A percentile compares a stretch with the other conserved stretches of the same genome.
phyloP scores from a whole-genome alignment of 2,329 filamentous ascomycete genomes.

The Pleoardoris graminearum region DNA sequence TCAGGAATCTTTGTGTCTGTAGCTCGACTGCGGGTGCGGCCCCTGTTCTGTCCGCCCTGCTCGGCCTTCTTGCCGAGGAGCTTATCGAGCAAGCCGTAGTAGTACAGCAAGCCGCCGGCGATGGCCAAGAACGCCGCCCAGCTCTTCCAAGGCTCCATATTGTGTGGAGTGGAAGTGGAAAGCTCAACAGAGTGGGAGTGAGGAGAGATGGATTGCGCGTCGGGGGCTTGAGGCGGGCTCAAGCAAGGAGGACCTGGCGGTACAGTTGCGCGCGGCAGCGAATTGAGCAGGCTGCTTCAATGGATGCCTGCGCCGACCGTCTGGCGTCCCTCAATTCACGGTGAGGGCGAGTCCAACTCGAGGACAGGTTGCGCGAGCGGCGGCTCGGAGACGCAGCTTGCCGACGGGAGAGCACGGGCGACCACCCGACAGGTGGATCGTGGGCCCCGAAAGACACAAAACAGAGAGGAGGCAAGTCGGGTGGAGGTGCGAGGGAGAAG shows the following conservation, averaged over 20 bases:
- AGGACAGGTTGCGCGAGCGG: conserved; percentile 11
- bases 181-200: not conserved
- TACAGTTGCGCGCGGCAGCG: no score
- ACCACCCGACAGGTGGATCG: conserved; percentile 2
- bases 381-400: conserved; percentile 21
- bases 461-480: conserved; percentile 11
- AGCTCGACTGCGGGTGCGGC: conserved; percentile 27
- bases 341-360: conserved; percentile 4
- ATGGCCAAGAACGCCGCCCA: conserved; percentile 41
- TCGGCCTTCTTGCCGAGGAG: conserved; percentile 23
- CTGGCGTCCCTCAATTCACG: no score
- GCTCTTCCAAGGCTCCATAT: conserved; percentile 40
- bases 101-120: conserved; percentile 31
- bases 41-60: conserved; percentile 25
- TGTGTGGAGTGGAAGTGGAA: conserved; percentile 1
- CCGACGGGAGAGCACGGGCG: conserved; percentile 18
- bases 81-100: conserved; percentile 19
- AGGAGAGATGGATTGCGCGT: not conserved
- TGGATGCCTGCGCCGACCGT: no score
- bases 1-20: conserved; percentile 24
- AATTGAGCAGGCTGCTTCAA: not conserved
- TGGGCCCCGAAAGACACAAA: not conserved
- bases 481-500: not conserved
- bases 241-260: not conserved
- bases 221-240: not conserved